A percentile compares a stretch with the other conserved stretches of the same genome.
Evolutionary conservation across 1,284 basidiomycete species (phyloP).

Genomic region (Irpex rosettiformis): DNA sequence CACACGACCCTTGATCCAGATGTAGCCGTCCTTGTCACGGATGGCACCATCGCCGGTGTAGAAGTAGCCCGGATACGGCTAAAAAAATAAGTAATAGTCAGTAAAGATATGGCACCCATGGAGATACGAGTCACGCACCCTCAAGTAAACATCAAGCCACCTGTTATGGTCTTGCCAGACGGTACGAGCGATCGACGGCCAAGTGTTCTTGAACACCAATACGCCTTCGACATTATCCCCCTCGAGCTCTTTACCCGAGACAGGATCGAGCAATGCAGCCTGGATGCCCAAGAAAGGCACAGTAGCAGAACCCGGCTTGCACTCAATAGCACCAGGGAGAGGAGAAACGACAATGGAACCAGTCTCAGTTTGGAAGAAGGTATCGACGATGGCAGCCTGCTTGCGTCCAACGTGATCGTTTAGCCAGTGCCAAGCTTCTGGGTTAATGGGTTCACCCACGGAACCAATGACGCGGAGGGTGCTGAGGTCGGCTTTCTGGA

Average conservation of each 20-base stretch:
- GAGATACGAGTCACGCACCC: conserved; percentile 33
- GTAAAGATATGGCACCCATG: not conserved
- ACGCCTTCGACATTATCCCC: conserved; percentile 93
- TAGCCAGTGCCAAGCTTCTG: conserved; percentile 99
- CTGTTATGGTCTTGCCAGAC: conserved; percentile 88
- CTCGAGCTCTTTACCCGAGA: conserved; percentile 67
- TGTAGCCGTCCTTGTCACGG: conserved; percentile 93
- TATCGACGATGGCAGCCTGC: conserved; percentile 95
- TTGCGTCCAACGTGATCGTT: conserved; percentile 89
- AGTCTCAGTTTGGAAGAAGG: conserved; percentile 98
- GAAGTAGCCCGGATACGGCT: conserved; percentile 84
- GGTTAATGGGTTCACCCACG: conserved; percentile 99
- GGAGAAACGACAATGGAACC: conserved; percentile 95
- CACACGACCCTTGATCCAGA: conserved; percentile 97
- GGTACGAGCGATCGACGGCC: conserved; percentile 97
- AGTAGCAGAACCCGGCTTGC: conserved; percentile 95
- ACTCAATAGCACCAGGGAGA: conserved; percentile 92
- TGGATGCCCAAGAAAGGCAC: conserved; percentile 98
- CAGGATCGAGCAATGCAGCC: conserved; percentile 84
- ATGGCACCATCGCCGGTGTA: conserved; percentile 98
- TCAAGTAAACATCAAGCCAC: conserved; percentile 90
- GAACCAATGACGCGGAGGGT: conserved; percentile 86
- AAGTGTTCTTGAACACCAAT: conserved; percentile 81
- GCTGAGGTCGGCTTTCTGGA: conserved; percentile 70
- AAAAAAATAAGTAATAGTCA: conserved; percentile 3